Evolutionary conservation across 2,329 filamentous ascomycete species (phyloP).

Genomic region (Calonectria fujianensis): DNA sequence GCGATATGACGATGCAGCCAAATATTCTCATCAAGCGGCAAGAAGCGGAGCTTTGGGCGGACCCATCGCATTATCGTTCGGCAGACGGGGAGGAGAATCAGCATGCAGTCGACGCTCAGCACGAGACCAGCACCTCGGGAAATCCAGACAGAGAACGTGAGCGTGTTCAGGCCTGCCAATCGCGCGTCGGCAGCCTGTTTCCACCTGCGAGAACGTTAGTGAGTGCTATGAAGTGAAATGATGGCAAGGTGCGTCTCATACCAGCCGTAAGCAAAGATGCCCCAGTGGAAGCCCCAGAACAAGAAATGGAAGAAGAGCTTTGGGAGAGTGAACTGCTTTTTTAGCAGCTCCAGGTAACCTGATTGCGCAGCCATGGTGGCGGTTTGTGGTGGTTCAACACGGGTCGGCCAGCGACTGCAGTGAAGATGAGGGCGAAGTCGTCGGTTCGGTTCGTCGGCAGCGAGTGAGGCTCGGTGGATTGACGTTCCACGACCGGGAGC

Average conservation of each 20-base stretch:
- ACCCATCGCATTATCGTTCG: slow-evolving; percentile 89
- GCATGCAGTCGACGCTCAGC: slow-evolving; percentile 86
- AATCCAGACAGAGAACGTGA: slow-evolving; percentile 94
- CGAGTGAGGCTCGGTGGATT: slow-evolving; percentile 16
- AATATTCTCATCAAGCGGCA: slow-evolving; percentile 96
- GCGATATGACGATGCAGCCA: slow-evolving; percentile 98
- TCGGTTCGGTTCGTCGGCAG: slow-evolving; percentile 8
- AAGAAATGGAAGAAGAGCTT: slow-evolving; percentile 88
- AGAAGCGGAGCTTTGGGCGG: slow-evolving; percentile 88
- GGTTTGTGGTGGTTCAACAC: slow-evolving; percentile 44
- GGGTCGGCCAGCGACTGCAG: slow-evolving; percentile 40
- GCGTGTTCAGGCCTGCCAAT: slow-evolving; percentile 85
- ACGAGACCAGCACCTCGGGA: slow-evolving; percentile 94
- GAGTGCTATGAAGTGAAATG: not conserved
- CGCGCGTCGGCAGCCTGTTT: slow-evolving; percentile 82
- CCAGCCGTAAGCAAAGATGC: slow-evolving; percentile 90
- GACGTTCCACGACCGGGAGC: slow-evolving; percentile 13
- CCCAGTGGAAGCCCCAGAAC: slow-evolving; percentile 87
- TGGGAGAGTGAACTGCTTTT: slow-evolving; percentile 79
- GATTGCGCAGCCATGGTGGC: slow-evolving; percentile 63
- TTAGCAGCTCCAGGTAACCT: slow-evolving; percentile 66
- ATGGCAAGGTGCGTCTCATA: slow-evolving; percentile 66
- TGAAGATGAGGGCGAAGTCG: slow-evolving; percentile 38
- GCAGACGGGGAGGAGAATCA: slow-evolving; percentile 96
- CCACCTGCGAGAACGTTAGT: slow-evolving; percentile 73